Evolutionary conservation across 345 rosid genomes (phyloP), one percentile per base, ranked within the genome.

Genomic region (Clarkia xantiana): DNA sequence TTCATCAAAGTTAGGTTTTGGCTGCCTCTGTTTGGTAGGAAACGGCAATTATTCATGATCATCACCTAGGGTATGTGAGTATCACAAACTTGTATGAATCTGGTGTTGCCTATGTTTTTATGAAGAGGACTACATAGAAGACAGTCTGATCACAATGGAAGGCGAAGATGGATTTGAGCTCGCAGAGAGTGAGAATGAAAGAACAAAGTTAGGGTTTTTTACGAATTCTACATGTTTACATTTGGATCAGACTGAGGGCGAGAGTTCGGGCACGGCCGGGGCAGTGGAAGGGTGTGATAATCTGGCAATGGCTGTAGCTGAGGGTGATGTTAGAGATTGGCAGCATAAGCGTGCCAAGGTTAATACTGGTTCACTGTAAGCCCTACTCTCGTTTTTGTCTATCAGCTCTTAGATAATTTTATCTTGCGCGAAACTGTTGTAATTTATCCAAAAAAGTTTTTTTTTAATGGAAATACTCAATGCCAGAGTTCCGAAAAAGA

Each of bases 291-390:
- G 43, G 18, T 29, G 36, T 29, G 67, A 49, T 36, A 52, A 45
- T 47, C 22, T 44, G 67, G 41, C 38, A 39, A 34, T 48, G 51
- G 23, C 12, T 49, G 65, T 11, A 51, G 57, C 40, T 54, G 71
- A 61, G 59, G 72, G 54, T 49, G 58, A 67, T 17, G 70, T 66
- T 63, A 67, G 75, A 14, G 86, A 79, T 67, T 70, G 58, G 14
- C 67, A 71, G 11, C 73, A 83, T 69, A 91, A 91, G 62, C 80
- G 98, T 56, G 96, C 96, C n/a, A 91, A 64, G 74, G 79, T 87
- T 38, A 62, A 72, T 54, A 50, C 73, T 49, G 74, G 57, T 43
- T 51, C 68, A 47, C 42, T 44, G 91, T 84, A 70, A 79, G 90
- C 65, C 48, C 39, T 53, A 53, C 11, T n/a, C 9, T 3, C 16